phyloP scores from a whole-genome alignment of 495 filamentous ascomycete genomes.

The Tuber indicum region DNA sequence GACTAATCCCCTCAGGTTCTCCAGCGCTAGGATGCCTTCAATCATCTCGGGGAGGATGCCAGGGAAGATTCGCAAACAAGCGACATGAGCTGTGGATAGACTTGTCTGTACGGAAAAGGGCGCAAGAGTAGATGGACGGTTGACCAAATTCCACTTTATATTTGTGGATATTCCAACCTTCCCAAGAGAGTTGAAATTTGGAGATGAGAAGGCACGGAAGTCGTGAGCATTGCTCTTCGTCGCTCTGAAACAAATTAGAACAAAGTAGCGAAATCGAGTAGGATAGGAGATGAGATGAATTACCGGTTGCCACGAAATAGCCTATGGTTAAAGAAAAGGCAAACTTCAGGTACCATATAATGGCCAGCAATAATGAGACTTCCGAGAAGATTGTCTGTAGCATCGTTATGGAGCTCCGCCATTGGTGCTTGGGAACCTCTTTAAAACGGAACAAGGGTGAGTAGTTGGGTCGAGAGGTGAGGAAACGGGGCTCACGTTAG shows the following conservation, averaged over 20 bases:
- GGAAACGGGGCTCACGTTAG: conserved; percentile 50
- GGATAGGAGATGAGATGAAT: neutral
- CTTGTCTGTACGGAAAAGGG: conserved; percentile 71
- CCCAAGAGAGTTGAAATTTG: conserved; percentile 75
- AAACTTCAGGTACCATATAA: conserved; percentile 94
- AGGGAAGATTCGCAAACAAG: conserved; percentile 88
- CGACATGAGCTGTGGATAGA: conserved; percentile 72
- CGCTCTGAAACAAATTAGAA: conserved; percentile 40
- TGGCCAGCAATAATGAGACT: conserved; percentile 91
- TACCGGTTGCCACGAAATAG: conserved; percentile 83
- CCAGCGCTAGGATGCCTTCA: conserved; percentile 73
- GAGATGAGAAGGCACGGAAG: conserved; percentile 80
- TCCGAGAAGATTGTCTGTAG: conserved; percentile 89
- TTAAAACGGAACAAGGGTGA: neutral
- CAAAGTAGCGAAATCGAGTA: neutral
- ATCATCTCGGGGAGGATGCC: conserved; percentile 95
- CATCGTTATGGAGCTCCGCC: conserved; percentile 86
- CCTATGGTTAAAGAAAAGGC: conserved; percentile 88
- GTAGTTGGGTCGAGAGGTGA: neutral
- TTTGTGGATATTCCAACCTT: conserved; percentile 72
- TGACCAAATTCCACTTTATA: conserved; percentile 75
- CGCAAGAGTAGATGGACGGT: conserved; percentile 64
- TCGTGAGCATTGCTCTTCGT: conserved; percentile 84
- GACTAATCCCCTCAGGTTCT: conserved; percentile 73
- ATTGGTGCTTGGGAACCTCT: conserved; percentile 83